Evolutionary conservation across 768 basidiomycete genomes (phyloP), one percentile per base, ranked within the genome.

Genomic region (Thelephora aurantiotincta): DNA sequence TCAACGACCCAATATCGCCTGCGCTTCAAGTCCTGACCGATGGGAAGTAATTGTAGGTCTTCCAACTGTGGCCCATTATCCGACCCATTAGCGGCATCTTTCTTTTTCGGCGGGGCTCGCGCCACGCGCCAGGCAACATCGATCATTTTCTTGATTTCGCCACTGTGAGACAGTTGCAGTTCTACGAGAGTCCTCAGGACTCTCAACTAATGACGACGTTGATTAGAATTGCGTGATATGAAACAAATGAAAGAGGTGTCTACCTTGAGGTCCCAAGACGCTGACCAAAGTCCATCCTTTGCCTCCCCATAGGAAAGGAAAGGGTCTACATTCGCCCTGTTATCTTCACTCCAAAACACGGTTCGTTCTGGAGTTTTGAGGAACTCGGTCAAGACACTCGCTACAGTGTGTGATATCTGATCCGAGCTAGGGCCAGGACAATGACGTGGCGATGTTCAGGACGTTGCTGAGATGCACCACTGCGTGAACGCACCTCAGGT

Each of bases 51-150:
- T 50, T 77, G 74, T 44, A 91, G 65, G 37, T 65, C 72, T 55
- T 79, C 77, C 58, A 74, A 77, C 57, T 78, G 83, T 51, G 69
- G 68, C n/a, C 79, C 73, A 61, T 83, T 80, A 43, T 68, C 65
- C 44, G 76, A 74, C 1, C 71, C 68, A 34, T 69, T 66, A 14
- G 74, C 62, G 18, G 72, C 67, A 48, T 84, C 78, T 49, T 75
- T 78, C 66, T 86, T 90, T 73, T 88, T 86, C 63, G 87, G 82
- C 57, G 88, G 87, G 60, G 80, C 79, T 54, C 85, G 82, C 47
- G 75, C 74, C 58, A 87, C 82, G 58, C 85, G 86, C 85, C 88
- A 88, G 44, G 86, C 85, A 60, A 77, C 78, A 72, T 90, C 86
- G 61, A 90, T 82, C 45, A 68, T 67, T 45, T 64, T 68, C 64